Evolutionary conservation across 768 basidiomycete species (phyloP), one percentile per base, ranked within the genome.

Genomic region (Gloeostereum incarnatum): DNA sequence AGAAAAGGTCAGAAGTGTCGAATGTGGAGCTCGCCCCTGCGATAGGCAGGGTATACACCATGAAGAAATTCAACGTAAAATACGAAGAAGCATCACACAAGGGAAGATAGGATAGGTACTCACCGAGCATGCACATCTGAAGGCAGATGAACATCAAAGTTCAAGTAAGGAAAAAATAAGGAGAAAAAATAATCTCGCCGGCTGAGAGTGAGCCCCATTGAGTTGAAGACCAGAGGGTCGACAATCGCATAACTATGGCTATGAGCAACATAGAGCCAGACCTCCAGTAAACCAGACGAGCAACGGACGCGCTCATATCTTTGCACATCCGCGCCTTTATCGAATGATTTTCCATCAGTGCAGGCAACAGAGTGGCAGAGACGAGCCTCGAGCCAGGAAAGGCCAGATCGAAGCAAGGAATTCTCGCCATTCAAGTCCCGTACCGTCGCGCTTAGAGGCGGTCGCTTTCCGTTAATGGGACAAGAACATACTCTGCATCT

Each of bases 181-280:
- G 38, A 29, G 48, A 36, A 50, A 17, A 33, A 16, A 48, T 14
- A 33, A 47, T 51, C 56, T 63, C 68, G 77, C 71, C 77, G 75
- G 65, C 64, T 57, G 71, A 84, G 80, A 86, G 81, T 85, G 80
- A 87, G 84, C 84, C 84, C 84, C 84, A 85, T 87, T 87, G 75
- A 70, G 84, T 84, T 83, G 69, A 75, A 60, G 69, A 69, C 64
- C 49, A 43, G 42, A 49, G 54, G 52, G 57, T 64, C 68, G 45
- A 71, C 78, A 76, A 86, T 78, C 84, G 84, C 74, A 87, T 87
- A 73, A 83, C 84, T 87, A 56, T 86, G 62, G 68, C 78, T 79
- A 87, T 81, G 84, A 87, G 83, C 70, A 87, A 84, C 75, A 52
- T 59, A 53, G 43, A 47, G 60, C 68, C 67, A 56, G 57, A 46